Evolutionary conservation across 2,329 filamentous ascomycete species (phyloP), one percentile per base, ranked within the genome.

Genomic region (Colletotrichum sp.): DNA sequence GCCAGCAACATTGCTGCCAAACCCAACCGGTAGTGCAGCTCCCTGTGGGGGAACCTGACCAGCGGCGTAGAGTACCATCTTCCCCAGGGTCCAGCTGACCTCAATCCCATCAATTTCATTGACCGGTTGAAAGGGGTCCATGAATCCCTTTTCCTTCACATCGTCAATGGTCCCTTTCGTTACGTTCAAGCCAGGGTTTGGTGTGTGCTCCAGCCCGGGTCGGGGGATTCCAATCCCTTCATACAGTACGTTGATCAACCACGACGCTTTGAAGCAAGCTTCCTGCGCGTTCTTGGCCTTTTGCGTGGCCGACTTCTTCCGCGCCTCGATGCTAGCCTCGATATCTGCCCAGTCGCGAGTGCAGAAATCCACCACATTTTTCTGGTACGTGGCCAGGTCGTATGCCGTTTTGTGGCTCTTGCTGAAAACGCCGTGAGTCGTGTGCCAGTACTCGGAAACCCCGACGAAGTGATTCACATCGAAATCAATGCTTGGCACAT

Each of bases 381-480:
- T 89, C 81, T 98, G 96, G 80, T 98, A 99, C 0, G 94, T 96
- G 76, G 93, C 91, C 79, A 98, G 95, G 81, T 98, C 96, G 83
- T 98, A 99, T 0, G 94, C 92, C 28, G 63, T 75, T 78, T 95
- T 93, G 78, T 94, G 93, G 76, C 91, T 90, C 77, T 95, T 92
- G 5, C 92, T 92, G 79, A 99, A 98, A 3, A 98, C 93, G 70
- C 97, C 96, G 80, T 99, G 97, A 0, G 97, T 99, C 0, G 96
- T 98, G 83, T 99, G 97, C 96, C 97, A 99, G 85, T 98, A 99
- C 82, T 99, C 97, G 1, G 96, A 98, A 5, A 99, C 96, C 13
- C 97, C 97, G 32, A 99, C 93, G 81, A 99, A 99, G 83, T 98
- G 97, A 80, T 99, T 99, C 43, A 98, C 93, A 77, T 97, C 94